A percentile compares a stretch with the other conserved stretches of the same genome.
These are phyloP conservation scores for Termitomyces sp. DNA, from an alignment of 768 basidiomycete species.

Conservation along the genomic window DNA sequence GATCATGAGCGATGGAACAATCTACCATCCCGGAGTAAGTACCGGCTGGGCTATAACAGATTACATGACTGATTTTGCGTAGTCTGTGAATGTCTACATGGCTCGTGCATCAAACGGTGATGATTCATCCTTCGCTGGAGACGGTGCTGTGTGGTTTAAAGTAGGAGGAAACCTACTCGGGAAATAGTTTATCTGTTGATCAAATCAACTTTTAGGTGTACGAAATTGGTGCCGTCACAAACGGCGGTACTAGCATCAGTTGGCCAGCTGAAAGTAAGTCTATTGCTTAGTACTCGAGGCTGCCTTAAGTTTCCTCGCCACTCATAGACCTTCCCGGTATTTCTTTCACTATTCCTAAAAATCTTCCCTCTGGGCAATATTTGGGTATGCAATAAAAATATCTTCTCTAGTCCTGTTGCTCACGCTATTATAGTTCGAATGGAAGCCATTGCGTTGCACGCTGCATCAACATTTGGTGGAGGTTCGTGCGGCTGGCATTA, in stretches of 20 bases:
- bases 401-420: neutral
- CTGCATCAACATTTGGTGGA: conserved; percentile 28
- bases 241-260: conserved; percentile 40
- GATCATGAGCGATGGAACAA: conserved; percentile 33
- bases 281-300: neutral
- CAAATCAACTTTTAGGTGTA: conserved; percentile 23
- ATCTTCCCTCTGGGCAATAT: conserved; percentile 32
- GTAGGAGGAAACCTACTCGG: conserved; percentile 1
- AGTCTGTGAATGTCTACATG: conserved; percentile 32
- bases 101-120: conserved; percentile 34
- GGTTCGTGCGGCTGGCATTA: conserved; percentile 19
- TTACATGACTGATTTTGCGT: neutral
- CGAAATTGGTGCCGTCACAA: conserved; percentile 38
- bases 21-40: conserved; percentile 46
- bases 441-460: conserved; percentile 36
- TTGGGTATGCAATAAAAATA: conserved; percentile 11
- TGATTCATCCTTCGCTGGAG: conserved; percentile 34
- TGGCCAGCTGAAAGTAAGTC: conserved; percentile 39
- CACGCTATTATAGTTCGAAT: conserved; percentile 22
- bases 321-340: conserved; percentile 17
- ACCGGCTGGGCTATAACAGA: neutral
- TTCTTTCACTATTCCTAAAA: conserved; percentile 30
- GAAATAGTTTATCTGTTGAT: neutral
- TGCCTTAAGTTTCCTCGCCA: neutral
- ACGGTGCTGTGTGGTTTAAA: conserved; percentile 46